A percentile compares a stretch with the other conserved stretches of the same genome.
Evolutionary conservation across 148 eudicot genomes (phyloP).

Genomic region (Vaccinium darrowii): DNA sequence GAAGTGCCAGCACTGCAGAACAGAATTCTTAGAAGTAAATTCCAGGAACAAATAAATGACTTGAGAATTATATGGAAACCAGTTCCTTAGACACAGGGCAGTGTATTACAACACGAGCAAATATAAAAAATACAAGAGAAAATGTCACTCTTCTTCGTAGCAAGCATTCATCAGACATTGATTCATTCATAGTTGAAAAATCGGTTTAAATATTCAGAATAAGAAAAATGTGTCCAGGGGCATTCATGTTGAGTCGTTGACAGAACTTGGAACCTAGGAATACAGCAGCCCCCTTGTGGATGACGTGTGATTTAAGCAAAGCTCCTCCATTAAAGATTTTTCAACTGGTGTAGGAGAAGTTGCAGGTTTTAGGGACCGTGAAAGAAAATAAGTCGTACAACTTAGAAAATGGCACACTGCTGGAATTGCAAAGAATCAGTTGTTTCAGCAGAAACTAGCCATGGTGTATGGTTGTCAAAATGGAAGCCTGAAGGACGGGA

Average conservation of each 20-base stretch:
- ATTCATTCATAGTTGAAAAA: background rate
- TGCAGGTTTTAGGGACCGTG: background rate
- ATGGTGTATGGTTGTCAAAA: background rate
- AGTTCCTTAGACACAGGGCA: background rate
- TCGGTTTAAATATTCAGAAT: background rate
- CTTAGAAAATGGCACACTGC: background rate
- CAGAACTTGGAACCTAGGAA: background rate
- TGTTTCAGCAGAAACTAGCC: background rate
- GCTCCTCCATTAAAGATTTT: no score
- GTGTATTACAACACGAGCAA: background rate
- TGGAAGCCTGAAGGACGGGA: background rate
- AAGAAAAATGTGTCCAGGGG: background rate
- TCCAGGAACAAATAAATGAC: background rate
- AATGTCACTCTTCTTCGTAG: background rate
- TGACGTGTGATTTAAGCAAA: background rate
- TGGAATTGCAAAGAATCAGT: background rate
- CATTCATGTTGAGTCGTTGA: background rate
- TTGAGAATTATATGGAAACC: background rate
- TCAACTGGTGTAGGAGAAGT: background rate
- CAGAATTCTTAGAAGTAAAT: constrained; percentile 8
- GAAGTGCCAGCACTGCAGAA: constrained; percentile 42
- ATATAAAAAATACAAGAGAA: background rate
- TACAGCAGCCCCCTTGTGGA: background rate
- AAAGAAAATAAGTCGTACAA: background rate
- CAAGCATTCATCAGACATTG: background rate